Conservation (phyloP, 257 asterid genomes). For the Nicotiana tabacum region DNA sequence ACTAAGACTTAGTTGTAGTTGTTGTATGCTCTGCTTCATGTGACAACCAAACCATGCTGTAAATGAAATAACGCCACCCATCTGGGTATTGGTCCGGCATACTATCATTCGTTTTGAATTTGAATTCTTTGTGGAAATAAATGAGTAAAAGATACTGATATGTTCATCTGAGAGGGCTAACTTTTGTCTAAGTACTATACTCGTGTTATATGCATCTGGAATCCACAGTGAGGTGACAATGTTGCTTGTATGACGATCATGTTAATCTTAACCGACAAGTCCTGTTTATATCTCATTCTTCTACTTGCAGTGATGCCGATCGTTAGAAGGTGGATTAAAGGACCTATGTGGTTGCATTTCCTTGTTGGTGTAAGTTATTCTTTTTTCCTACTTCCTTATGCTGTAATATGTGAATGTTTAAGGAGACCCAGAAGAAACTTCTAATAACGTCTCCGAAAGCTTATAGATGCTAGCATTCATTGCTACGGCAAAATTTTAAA, state of each 20-base stretch:
- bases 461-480: not conserved
- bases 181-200: not conserved
- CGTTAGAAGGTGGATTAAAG: constrained; percentile 69
- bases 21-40: not conserved
- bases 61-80: not conserved
- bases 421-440: not conserved
- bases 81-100: not conserved
- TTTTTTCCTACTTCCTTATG: constrained; percentile 6
- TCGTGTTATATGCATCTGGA: not conserved
- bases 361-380: constrained; percentile 70
- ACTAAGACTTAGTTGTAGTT: not conserved
- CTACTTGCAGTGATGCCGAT: constrained; percentile 72
- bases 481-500: not conserved
- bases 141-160: not conserved
- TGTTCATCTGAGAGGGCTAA: not conserved
- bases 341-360: constrained; percentile 91
- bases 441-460: not conserved
- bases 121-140: no score
- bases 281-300: not conserved
- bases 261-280: not conserved
- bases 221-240: not conserved
- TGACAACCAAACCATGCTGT: not conserved
- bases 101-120: not conserved
- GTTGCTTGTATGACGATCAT: not conserved
- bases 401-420: not conserved